Conservation (phyloP, 371 early-diverging fungal species). For the Haplosporangium sp. region DNA sequence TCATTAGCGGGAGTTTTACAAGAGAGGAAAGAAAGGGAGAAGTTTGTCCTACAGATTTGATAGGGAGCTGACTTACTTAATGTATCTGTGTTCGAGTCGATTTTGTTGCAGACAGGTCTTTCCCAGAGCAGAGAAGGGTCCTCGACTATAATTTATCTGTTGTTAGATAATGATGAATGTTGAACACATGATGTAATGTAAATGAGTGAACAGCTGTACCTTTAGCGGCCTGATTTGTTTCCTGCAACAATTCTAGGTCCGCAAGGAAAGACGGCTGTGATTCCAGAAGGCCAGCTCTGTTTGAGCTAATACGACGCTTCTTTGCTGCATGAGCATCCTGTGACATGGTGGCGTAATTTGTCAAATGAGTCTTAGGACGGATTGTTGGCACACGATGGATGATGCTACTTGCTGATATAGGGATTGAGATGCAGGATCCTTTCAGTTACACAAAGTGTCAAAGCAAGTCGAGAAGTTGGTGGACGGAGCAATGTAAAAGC, state of each 20-base stretch:
- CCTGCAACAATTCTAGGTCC: constrained; percentile 44
- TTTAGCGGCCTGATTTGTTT: constrained; percentile 37
- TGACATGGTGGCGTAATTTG: constrained; percentile 51
- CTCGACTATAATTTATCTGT: constrained; percentile 23
- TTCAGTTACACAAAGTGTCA: too few relatives aligned
- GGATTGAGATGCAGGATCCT: background rate
- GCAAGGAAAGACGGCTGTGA: constrained; percentile 45
- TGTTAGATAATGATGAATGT: too few relatives aligned
- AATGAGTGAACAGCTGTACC: constrained; percentile 10
- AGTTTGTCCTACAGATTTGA: background rate
- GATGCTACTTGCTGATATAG: background rate
- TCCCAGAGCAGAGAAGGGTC: constrained; percentile 47
- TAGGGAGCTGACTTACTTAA: constrained; percentile 24
- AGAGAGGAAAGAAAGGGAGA: too few relatives aligned
- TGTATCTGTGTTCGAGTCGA: constrained; percentile 28
- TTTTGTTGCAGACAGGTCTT: constrained; percentile 18
- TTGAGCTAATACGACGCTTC: constrained; percentile 41
- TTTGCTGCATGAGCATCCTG: constrained; percentile 40
- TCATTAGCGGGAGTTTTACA: background rate
- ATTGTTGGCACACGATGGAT: background rate
- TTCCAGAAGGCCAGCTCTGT: constrained; percentile 21
- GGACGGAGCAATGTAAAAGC: background rate
- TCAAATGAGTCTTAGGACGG: constrained; percentile 15
- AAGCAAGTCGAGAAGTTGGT: background rate
- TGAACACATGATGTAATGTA: background rate